Evolutionary conservation across 257 asterid genomes (phyloP), one percentile per base, ranked within the genome.

Genomic region (Solanum chiquidenum): DNA sequence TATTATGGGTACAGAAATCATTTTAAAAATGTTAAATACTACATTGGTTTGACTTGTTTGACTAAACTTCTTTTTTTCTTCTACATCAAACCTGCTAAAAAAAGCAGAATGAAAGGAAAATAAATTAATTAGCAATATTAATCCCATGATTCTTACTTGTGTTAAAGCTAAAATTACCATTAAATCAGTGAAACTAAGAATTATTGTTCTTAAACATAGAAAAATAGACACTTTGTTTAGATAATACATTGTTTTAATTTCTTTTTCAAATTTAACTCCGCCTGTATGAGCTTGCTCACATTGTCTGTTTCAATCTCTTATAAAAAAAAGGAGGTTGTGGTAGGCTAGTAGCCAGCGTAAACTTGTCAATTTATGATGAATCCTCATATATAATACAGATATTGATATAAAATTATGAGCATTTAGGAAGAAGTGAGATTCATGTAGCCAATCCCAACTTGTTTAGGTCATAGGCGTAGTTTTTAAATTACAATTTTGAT

Each of bases 391-490:
- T 7, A 23, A 23, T 9, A 23, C 12, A 9, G 0, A 21, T 9
- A 23, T 9, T 60, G 6, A 23, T 60, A 60, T 9, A 52, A 52
- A 52, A 60, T 21, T 4, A 60, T 21, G 29, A 60, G 69, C 29
- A 21, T 60, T 23, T 21, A 60, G 13, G 13, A 60, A 60, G 68
- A 60, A 60, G 27, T 60, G 0, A 9, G n/a, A 52, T 52, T 52
- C 62, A 55, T 55, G 18, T 18, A 55, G 68, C 3, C 13, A 13
- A 60, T 23, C 5, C 5, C 6, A 60, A 60, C 13, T 21, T 60
- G 3, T 60, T 60, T 60, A 60, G 5, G 29, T 0, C 0, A 21
- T 0, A 60, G 23, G 69, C 0, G 0, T 60, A 60, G 69, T 21
- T 60, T 60, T 23, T 9, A 21, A n/a, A 64, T 4, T 5, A n/a